A percentile compares a stretch with the other conserved stretches of the same genome.
phyloP scores from a whole-genome alignment of 2,329 filamentous ascomycete genomes.

The Fusarium virguliforme region DNA sequence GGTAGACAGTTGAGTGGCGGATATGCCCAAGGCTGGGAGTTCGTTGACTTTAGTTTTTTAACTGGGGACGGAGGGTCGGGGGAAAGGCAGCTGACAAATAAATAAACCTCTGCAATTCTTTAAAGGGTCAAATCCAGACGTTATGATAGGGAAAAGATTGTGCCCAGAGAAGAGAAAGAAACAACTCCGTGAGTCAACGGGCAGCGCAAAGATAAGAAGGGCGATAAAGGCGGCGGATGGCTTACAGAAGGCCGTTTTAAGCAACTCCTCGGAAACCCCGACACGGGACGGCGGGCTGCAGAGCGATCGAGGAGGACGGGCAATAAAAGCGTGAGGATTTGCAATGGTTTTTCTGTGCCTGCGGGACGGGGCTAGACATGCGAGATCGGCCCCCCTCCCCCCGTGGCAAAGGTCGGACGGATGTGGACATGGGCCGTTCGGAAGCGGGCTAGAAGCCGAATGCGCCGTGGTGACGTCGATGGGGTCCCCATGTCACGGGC shows the following conservation, averaged over 20 bases:
- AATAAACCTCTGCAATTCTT: conserved; percentile 42
- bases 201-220: conserved; percentile 20
- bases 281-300: conserved; percentile 30
- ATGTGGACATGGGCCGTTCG: conserved; percentile 3
- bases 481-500: conserved; percentile 2
- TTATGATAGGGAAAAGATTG: background rate
- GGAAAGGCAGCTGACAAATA: conserved; percentile 48
- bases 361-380: conserved; percentile 20
- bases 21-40: conserved; percentile 14
- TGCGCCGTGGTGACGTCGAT: conserved; percentile 34
- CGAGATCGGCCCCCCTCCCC: conserved; percentile 43
- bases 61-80: conserved; percentile 19
- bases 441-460: background rate
- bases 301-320: conserved; percentile 31
- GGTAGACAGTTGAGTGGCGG: conserved; percentile 32
- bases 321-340: conserved; percentile 56
- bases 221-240: conserved; percentile 4
- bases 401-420: conserved; percentile 30
- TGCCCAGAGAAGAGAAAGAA: background rate
- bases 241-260: conserved; percentile 26
- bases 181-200: conserved; percentile 6
- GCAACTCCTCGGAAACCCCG: conserved; percentile 46
- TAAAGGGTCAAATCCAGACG: conserved; percentile 1
- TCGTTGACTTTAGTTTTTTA: conserved; percentile 29
- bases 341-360: conserved; percentile 49